Base-by-base conservation (phyloP, 768 basidiomycete species). In the Suillus decipiens region DNA sequence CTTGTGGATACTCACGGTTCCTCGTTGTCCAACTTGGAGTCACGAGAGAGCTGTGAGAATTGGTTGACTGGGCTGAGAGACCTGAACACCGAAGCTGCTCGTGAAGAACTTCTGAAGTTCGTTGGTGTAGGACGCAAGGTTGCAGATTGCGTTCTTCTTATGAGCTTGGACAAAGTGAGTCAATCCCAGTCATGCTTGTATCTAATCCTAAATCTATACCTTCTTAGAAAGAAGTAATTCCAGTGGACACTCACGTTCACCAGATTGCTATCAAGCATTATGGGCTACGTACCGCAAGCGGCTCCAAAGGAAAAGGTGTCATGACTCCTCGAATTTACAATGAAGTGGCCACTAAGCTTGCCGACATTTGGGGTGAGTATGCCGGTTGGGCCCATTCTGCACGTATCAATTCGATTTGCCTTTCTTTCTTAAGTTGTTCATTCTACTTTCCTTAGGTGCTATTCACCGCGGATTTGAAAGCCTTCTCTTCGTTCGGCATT, bases 121-220 rank as follows among this genome's bases (percentile, higher is more conserved):
- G 82, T 91, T 50, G 97, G 97, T 0, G 96, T 99, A 1, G 97
- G 97, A 6, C 83, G 93, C 41, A 99, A 99, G 72, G 97, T 99
- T 0, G 96, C 96, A 2, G 97, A 99, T 71, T 99, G 97, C 70
- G 79, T 97, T 34, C 76, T 97, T 58, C 78, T 98, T 17, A 96
- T 98, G 95, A 93, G 92, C 70, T 72, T 96, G 63, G 90, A 96
- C 77, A 93, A 95, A 83, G 93, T 93, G 67, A 22, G 71, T 22
- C 60, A 4, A n/a, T 36, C 50, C 42, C 24, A n/a, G 31, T 15
- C 31, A 41, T 1, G 24, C 56, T 19, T 28, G 17, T 5, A 11
- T 28, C 56, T 61, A 5, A 34, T 63, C 59, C 37, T 64, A 14
- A 14, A 45, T 42, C n/a, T 50, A 24, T 68, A 11, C 28, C 1